phyloP scores from a whole-genome alignment of 495 filamentous ascomycete species.

The Penicillium taxi region DNA sequence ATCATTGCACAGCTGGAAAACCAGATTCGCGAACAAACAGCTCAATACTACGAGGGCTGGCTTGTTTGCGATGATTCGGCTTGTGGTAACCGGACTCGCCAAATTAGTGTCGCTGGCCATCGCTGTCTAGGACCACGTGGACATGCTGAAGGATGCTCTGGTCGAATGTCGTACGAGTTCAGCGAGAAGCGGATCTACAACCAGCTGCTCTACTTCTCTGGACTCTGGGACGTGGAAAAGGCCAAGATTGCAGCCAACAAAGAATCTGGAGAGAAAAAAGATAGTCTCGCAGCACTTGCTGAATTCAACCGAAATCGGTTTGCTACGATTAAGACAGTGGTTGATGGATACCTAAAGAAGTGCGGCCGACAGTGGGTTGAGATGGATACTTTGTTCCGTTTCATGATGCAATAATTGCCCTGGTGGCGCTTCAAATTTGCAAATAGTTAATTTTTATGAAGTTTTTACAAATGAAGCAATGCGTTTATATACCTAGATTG shows the following conservation, averaged over 20 bases:
- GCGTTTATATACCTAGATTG: no score
- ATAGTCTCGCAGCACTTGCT: constrained; percentile 60
- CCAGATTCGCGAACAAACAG: constrained; percentile 66
- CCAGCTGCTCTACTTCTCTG: constrained; percentile 81
- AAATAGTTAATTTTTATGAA: constrained; percentile 14
- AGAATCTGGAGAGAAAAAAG: constrained; percentile 41
- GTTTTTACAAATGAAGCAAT: no score
- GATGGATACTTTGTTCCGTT: constrained; percentile 85
- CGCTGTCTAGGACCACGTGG: constrained; percentile 83
- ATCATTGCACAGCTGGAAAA: constrained; percentile 80
- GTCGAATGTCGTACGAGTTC: constrained; percentile 81
- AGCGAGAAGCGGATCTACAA: constrained; percentile 88
- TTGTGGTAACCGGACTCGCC: constrained; percentile 80
- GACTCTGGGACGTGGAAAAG: constrained; percentile 85
- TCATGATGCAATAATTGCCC: constrained; percentile 42
- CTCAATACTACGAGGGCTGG: constrained; percentile 87
- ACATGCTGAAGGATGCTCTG: constrained; percentile 72
- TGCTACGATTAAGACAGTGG: constrained; percentile 62
- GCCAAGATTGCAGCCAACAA: constrained; percentile 48
- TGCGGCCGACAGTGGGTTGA: constrained; percentile 93
- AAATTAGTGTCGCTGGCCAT: constrained; percentile 86
- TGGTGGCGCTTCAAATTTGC: constrained; percentile 18
- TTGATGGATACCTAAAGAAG: constrained; percentile 81
- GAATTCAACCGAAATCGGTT: constrained; percentile 76
- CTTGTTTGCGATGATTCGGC: constrained; percentile 80